These are phyloP conservation scores for Solanum chiquidenum DNA, from an alignment of 257 asterid genomes.

Conservation along the genomic window DNA sequence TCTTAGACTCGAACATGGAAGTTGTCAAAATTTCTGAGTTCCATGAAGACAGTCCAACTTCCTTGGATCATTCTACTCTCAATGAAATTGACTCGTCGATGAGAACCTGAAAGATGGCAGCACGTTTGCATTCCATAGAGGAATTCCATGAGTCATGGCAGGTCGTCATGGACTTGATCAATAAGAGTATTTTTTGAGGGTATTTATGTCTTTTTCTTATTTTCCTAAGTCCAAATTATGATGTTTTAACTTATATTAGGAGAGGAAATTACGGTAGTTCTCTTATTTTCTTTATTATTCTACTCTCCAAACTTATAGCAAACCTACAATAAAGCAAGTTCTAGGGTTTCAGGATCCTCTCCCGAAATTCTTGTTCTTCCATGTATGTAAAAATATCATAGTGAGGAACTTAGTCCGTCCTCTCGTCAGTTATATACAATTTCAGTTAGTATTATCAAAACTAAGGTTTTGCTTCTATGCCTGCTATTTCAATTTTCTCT, in stretches of 20 bases:
- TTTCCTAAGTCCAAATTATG: not conserved
- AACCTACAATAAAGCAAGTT: not conserved
- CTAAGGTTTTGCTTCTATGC: too few species aligned
- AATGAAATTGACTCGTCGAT: too few species aligned
- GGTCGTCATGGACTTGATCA: not conserved
- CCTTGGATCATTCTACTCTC: too few species aligned
- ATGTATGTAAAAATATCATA: not conserved
- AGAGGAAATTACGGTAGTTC: not conserved
- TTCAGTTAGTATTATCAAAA: not conserved
- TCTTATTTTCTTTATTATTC: too few species aligned
- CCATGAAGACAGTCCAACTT: too few species aligned
- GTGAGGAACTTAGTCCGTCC: not conserved
- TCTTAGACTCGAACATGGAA: too few species aligned
- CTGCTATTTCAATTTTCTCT: too few species aligned
- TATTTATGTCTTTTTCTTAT: too few species aligned
- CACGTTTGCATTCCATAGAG: not conserved
- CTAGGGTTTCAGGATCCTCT: not conserved
- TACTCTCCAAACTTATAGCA: not conserved
- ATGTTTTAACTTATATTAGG: too few species aligned
- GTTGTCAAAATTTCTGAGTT: too few species aligned
- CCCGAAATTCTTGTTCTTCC: not conserved
- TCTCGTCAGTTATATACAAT: not conserved
- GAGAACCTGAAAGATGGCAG: too few species aligned
- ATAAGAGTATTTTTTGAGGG: too few species aligned
- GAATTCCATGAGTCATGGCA: not conserved